Conservation (phyloP, 2,329 filamentous ascomycete species). For the Xylaria sp. region DNA sequence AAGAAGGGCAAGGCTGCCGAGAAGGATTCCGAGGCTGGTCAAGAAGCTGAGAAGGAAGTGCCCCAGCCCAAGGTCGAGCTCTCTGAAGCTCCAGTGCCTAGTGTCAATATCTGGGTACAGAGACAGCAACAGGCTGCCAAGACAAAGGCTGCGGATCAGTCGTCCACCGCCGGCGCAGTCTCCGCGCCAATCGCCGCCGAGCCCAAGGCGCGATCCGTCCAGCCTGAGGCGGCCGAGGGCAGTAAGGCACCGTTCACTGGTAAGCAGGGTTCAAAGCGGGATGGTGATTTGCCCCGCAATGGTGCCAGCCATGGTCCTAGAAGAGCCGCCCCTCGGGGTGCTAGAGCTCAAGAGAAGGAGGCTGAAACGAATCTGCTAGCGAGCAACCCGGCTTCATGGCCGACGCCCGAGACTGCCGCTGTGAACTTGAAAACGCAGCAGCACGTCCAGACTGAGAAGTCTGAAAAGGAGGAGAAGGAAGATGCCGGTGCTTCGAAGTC, state of each 20-base stretch:
- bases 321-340: slow-evolving; percentile 41
- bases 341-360: slow-evolving; percentile 42
- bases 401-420: slow-evolving; percentile 75
- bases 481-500: slow-evolving; percentile 43
- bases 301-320: slow-evolving; percentile 38
- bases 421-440: slow-evolving; percentile 72
- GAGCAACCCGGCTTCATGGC: slow-evolving; percentile 80
- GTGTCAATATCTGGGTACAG: slow-evolving; percentile 84
- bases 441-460: slow-evolving; percentile 55
- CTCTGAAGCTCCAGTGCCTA: slow-evolving; percentile 73
- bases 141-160: slow-evolving; percentile 34
- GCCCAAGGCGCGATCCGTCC: slow-evolving; percentile 18
- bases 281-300: slow-evolving; percentile 37
- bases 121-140: slow-evolving; percentile 59
- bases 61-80: slow-evolving; percentile 59
- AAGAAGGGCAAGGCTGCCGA: slow-evolving; percentile 55
- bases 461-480: slow-evolving; percentile 58
- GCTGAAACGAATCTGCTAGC: slow-evolving; percentile 57
- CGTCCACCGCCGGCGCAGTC: not conserved
- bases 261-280: slow-evolving; percentile 40
- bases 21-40: slow-evolving; percentile 50
- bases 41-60: slow-evolving; percentile 51
- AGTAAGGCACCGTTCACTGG: slow-evolving; percentile 33
- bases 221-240: slow-evolving; percentile 26
- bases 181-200: slow-evolving; percentile 15